phyloP scores from a whole-genome alignment of 495 filamentous ascomycete species.

The Letharia lupina region DNA sequence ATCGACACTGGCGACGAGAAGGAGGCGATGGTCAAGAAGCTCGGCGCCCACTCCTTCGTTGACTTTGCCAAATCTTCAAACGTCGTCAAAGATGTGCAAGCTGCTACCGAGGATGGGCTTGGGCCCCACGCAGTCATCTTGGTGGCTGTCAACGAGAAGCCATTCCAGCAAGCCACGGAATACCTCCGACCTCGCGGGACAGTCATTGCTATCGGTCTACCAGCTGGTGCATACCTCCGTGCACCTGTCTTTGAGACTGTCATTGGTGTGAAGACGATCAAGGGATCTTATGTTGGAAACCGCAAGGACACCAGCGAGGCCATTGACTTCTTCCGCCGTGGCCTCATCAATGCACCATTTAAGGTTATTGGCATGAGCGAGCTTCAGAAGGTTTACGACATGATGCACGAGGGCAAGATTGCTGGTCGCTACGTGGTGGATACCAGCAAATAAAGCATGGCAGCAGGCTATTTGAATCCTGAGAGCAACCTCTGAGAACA shows the following conservation, averaged over 20 bases:
- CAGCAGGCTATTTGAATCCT: not conserved
- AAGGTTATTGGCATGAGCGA: constrained; percentile 73
- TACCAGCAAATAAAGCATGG: constrained; percentile 24
- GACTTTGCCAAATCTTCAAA: constrained; percentile 69
- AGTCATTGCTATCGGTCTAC: constrained; percentile 79
- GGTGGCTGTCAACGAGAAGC: constrained; percentile 76
- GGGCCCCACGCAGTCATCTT: constrained; percentile 85
- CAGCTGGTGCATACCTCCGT: constrained; percentile 64
- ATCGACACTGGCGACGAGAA: constrained; percentile 80
- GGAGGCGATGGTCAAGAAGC: constrained; percentile 51
- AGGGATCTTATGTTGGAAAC: constrained; percentile 88
- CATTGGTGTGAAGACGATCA: constrained; percentile 82
- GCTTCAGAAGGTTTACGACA: constrained; percentile 51
- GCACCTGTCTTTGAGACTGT: constrained; percentile 84
- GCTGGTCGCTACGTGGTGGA: constrained; percentile 85
- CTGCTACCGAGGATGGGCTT: constrained; percentile 63
- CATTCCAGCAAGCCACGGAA: constrained; percentile 86
- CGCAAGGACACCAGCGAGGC: constrained; percentile 77
- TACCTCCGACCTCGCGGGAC: constrained; percentile 74
- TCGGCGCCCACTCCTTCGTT: constrained; percentile 65
- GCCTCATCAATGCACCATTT: constrained; percentile 77
- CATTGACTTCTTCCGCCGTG: constrained; percentile 76
- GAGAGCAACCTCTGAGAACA: not conserved
- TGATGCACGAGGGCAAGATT: constrained; percentile 57
- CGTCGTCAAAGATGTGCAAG: constrained; percentile 75